Evolutionary conservation across 805 yeast genomes (phyloP).

Genomic region (Priceomyces fermenticarens): DNA sequence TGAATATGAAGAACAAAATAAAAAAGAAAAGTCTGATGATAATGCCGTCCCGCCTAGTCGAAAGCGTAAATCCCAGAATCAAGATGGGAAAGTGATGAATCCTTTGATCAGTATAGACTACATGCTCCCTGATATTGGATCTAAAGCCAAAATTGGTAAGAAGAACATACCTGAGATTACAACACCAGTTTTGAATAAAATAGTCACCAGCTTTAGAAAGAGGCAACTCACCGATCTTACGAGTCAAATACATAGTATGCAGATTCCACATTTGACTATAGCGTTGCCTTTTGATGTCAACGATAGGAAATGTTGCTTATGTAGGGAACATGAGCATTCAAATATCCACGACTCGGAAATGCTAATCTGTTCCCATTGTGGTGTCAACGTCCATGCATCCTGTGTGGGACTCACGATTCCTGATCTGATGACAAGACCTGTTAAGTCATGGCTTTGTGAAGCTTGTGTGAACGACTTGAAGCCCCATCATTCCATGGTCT

Average conservation of each 20-base stretch:
- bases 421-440: slow-evolving; percentile 20
- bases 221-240: slow-evolving; percentile 28
- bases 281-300: slow-evolving; percentile 19
- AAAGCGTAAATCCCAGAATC: slow-evolving; percentile 8
- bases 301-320: slow-evolving; percentile 53
- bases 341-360: slow-evolving; percentile 28
- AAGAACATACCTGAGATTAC: slow-evolving; percentile 11
- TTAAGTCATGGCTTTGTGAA: slow-evolving; percentile 73
- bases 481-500: slow-evolving; percentile 55
- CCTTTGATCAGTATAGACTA: slow-evolving; percentile 23
- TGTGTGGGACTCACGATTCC: slow-evolving; percentile 56
- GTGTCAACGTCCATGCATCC: slow-evolving; percentile 61
- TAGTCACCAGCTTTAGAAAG: slow-evolving; percentile 15
- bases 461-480: slow-evolving; percentile 68
- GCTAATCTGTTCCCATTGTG: slow-evolving; percentile 62
- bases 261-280: slow-evolving; percentile 14
- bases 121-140: slow-evolving; percentile 10
- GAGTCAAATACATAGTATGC: slow-evolving; percentile 14
- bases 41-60: slow-evolving; percentile 5
- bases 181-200: slow-evolving; percentile 4
- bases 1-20: not conserved
- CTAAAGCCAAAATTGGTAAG: slow-evolving; percentile 16
- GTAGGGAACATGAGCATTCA: slow-evolving; percentile 39
- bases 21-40: slow-evolving; percentile 1
- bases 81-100: slow-evolving; percentile 10